These are phyloP conservation scores for Ascochyta viciae-villosae DNA, from an alignment of 2,329 filamentous ascomycete species.

Conservation along the genomic window DNA sequence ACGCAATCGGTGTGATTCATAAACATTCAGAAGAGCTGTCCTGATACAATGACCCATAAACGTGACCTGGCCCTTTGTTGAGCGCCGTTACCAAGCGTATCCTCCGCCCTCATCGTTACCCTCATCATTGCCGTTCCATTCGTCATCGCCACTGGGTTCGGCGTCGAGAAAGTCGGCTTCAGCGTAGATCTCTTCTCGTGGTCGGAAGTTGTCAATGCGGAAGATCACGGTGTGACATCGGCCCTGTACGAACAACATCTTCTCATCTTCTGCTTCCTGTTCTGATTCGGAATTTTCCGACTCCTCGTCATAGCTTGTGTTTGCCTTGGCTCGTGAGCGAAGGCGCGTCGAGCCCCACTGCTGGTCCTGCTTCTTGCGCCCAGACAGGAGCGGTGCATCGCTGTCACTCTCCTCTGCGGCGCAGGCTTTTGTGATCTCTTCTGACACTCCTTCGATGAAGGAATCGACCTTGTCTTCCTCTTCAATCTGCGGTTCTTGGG, in stretches of 20 bases:
- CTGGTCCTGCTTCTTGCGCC: slow-evolving; percentile 29
- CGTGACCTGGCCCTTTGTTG: not conserved
- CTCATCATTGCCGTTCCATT: slow-evolving; percentile 65
- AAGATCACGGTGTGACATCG: slow-evolving; percentile 75
- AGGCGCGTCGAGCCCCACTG: slow-evolving; percentile 41
- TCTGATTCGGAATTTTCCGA: slow-evolving; percentile 37
- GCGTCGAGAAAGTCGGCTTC: slow-evolving; percentile 76
- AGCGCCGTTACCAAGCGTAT: slow-evolving; percentile 36
- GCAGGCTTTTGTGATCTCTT: slow-evolving; percentile 11
- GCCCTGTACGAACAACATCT: slow-evolving; percentile 64
- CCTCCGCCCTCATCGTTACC: slow-evolving; percentile 49
- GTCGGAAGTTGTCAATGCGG: slow-evolving; percentile 77
- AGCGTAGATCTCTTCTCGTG: slow-evolving; percentile 69
- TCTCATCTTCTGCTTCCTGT: slow-evolving; percentile 21
- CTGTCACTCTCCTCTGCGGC: slow-evolving; percentile 31
- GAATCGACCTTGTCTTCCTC: slow-evolving; percentile 33
- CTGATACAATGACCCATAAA: not conserved
- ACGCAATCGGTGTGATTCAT: too few relatives aligned
- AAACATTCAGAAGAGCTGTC: not conserved
- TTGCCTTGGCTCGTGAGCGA: slow-evolving; percentile 37
- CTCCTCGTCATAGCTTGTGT: slow-evolving; percentile 38
- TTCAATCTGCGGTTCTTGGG: not conserved
- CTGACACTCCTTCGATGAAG: slow-evolving; percentile 29
- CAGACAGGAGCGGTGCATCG: slow-evolving; percentile 35
- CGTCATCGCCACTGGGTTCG: slow-evolving; percentile 64